Base-by-base conservation (phyloP, 768 basidiomycete species). In the Pholiota molesta region DNA sequence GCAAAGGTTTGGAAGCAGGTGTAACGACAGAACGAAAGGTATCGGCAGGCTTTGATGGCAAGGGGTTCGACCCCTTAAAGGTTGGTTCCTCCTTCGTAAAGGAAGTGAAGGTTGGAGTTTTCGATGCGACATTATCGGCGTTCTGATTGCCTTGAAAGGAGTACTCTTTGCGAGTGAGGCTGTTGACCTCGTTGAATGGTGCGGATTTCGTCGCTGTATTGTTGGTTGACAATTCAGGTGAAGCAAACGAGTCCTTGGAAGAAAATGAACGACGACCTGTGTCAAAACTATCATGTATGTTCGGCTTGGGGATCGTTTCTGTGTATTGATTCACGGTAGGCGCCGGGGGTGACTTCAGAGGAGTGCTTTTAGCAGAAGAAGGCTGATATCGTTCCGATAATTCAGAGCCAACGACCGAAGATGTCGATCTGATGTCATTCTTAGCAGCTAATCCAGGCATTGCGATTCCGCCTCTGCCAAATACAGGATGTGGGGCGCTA, bases 381-480 rank as follows among this genome's bases (percentile, higher is more conserved):
- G 69, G 70, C 8, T 66, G 70, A 62, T 70, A 71, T 35, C 70
- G 62, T 58, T 71, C 71, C 3, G 68, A 68, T 52, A 59, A 53
- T 42, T 72, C 71, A 33, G 68, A 68, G 17, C 70, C 67, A 37
- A 60, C 61, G 21, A 59, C 45, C 4, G 62, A 33, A 42, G 57
- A 19, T 9, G 64, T 31, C 5, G 57, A 55, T 33, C 62, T 66
- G 31, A 33, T 47, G 17, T 59, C 67, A 49, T 66, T 69, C 59
- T 74, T 73, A 19, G 69, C 58, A 9, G 77, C 76, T 79, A 92
- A 81, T 6, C 91, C 91, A 10, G 90, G 89, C 85, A 93, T 86
- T 5, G 90, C 91, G 54, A 92, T 75, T 21, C 89, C 89, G 14
- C 88, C 86, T 60, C 80, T 81, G 19, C 92, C 91, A 71, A 94